Conservation (phyloP, 108 stramenopile species). For the Cyclostephanos tholiformis region DNA sequence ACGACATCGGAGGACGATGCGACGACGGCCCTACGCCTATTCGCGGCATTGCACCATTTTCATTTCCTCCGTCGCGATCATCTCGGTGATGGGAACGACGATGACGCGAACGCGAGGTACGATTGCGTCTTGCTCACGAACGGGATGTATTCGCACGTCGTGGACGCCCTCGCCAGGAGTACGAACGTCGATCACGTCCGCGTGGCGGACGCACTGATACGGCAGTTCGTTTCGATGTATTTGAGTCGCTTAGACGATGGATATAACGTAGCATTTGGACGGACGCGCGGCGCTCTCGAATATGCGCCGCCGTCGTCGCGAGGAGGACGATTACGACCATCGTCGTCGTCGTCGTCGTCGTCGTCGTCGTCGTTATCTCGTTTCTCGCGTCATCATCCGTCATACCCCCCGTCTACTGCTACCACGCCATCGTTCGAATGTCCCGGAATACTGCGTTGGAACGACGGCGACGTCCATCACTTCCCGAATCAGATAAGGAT, state of each 20-base stretch:
- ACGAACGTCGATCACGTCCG: conserved; percentile 29
- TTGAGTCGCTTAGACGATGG: background rate
- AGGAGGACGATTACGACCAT: too few species aligned
- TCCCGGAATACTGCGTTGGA: conserved; percentile 11
- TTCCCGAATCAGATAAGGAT: conserved; percentile 47
- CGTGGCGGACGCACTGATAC: conserved; percentile 24
- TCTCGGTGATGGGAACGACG: background rate
- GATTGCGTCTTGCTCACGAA: conserved; percentile 15
- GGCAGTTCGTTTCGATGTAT: conserved; percentile 34
- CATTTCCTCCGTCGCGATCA: conserved; percentile 4
- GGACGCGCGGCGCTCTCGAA: background rate
- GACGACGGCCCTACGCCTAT: conserved; percentile 23
- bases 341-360: background rate
- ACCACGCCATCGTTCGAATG: background rate
- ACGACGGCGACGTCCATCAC: conserved; percentile 25
- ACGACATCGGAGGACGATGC: conserved; percentile 17
- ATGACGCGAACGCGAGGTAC: background rate
- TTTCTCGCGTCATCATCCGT: too few species aligned
- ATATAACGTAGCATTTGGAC: background rate
- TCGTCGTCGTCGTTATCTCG: background rate
- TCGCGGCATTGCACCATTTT: conserved; percentile 21
- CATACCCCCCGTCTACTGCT: too few species aligned
- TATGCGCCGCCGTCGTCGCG: too few species aligned
- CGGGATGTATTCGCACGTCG: conserved; percentile 43
- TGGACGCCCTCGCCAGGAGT: conserved; percentile 44